These are phyloP conservation scores for Colletotrichum siamense DNA, from an alignment of 2,329 filamentous ascomycete genomes.

Conservation along the genomic window DNA sequence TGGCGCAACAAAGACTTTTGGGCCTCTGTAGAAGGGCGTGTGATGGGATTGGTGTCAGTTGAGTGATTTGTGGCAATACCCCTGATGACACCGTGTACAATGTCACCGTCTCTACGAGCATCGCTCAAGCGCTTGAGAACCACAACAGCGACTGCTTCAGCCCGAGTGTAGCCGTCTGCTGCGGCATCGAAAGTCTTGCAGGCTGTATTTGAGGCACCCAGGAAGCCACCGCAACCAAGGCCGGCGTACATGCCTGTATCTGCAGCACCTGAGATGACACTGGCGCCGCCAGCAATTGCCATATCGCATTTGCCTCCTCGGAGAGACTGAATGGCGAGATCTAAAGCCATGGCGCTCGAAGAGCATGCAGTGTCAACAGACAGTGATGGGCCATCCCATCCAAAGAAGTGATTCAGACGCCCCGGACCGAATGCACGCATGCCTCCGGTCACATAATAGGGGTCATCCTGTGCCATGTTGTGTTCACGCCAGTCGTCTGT, in stretches of 20 bases:
- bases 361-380: conserved; percentile 45
- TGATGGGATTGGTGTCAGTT: background rate
- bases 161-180: background rate
- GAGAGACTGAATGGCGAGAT: background rate
- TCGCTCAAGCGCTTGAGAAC: background rate
- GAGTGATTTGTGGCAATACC: background rate
- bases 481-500: conserved; percentile 28
- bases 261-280: background rate
- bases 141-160: background rate
- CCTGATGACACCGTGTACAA: background rate
- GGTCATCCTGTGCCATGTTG: conserved; percentile 40
- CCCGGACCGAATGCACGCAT: conserved; percentile 37
- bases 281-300: background rate
- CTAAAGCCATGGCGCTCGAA: conserved; percentile 32
- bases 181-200: background rate
- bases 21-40: background rate
- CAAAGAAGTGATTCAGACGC: conserved; percentile 39
- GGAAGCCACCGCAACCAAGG: background rate
- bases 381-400: conserved; percentile 41
- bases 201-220: background rate
- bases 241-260: background rate
- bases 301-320: background rate
- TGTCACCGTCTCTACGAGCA: background rate
- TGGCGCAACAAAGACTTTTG: background rate
- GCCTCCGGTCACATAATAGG: conserved; percentile 42